Evolutionary conservation across 1,139 yeast genomes (phyloP), one percentile per base, ranked within the genome.

Genomic region (Suhomyces bribrorum): DNA sequence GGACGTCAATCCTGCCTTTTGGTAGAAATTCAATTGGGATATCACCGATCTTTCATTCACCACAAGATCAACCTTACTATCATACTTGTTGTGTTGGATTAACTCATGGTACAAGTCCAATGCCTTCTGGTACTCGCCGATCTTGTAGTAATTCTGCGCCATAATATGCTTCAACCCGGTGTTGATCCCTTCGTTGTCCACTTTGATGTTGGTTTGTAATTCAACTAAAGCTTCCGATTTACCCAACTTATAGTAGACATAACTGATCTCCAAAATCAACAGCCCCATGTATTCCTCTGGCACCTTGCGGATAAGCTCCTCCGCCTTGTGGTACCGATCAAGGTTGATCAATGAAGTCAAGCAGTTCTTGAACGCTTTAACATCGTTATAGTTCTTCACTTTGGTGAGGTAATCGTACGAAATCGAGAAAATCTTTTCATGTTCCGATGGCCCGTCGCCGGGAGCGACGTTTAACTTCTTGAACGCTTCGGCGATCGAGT

Each of bases 141-240:
- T 59, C 54, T 82, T 82, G 66, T 86, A 88, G 54, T 75, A 76
- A 45, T 81, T 80, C 62, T 90, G 98, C 0, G 97, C 96, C 45
- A 82, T 62, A n/a, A 88, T 73, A 57, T 89, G 96, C 38, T 73
- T 64, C 44, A 86, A 62, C 0, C 88, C 90, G 14, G 44, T 38
- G 9, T 51, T 47, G 13, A 53, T 36, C 1, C 50, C 63, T 7
- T 55, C 49, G 14, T 62, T 42, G 20, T 52, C 53, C 23, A 46
- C 57, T 3, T 56, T 46, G 12, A 56, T 51, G 15, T 52, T 32
- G 22, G 63, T 46, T 46, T 73, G 66, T 17, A 79, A 62, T 22
- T 66, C 59, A 5, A 66, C 65, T 40, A 81, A 67, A 36, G 68
- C 64, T 5, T 54, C 52, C 14, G 67, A 56, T 44, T 69, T 65